Evolutionary conservation across 345 rosid species (phyloP).

Genomic region (Raphanus raphanistrum): DNA sequence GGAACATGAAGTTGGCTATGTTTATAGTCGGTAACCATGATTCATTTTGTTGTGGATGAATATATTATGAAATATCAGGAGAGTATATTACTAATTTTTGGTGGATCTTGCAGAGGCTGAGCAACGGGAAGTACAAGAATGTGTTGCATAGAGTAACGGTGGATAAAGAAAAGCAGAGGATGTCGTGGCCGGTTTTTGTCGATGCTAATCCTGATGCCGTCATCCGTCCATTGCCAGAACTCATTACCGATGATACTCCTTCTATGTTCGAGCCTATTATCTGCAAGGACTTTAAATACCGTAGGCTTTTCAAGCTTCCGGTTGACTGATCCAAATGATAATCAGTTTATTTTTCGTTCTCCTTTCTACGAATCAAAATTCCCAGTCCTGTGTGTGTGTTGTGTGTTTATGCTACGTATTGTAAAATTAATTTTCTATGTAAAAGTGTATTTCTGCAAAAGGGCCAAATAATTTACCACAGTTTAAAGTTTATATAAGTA

Average conservation of each 20-base stretch:
- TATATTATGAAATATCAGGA: not conserved
- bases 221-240: slow-evolving; percentile 58
- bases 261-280: slow-evolving; percentile 55
- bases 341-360: not conserved
- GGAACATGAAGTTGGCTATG: not conserved
- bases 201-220: slow-evolving; percentile 61
- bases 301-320: slow-evolving; percentile 66
- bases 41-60: not conserved
- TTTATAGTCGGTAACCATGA: not conserved
- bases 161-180: slow-evolving; percentile 56
- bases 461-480: not conserved
- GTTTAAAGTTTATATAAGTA: not conserved
- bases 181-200: slow-evolving; percentile 89
- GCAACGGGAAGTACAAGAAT: slow-evolving; percentile 62
- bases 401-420: not conserved
- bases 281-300: slow-evolving; percentile 55
- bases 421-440: not conserved
- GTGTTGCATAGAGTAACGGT: slow-evolving; percentile 66
- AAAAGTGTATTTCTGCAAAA: not conserved
- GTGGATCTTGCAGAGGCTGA: slow-evolving; percentile 50
- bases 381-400: not conserved
- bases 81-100: not conserved
- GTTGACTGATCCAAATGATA: slow-evolving; percentile 19
- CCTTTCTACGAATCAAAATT: not conserved
- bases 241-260: slow-evolving; percentile 41